Evolutionary conservation across 106 monocot genomes (phyloP).

Genomic region (Dactylorhiza incarnata): DNA sequence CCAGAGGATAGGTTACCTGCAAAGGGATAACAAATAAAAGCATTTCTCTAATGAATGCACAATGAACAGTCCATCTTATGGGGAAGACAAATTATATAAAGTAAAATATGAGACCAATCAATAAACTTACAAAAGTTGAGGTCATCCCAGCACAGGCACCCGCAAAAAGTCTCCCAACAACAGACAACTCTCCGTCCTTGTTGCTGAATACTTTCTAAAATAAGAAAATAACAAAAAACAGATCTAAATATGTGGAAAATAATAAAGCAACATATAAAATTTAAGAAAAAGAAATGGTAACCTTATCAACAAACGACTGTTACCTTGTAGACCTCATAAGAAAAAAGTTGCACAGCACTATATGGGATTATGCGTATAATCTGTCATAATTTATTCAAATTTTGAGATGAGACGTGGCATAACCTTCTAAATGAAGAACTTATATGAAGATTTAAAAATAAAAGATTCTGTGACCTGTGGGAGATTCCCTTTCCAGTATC

Average conservation of each 20-base stretch:
- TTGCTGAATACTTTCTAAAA: conserved; percentile 74
- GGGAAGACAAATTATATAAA: neutral
- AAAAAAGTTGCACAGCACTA: conserved; percentile 89
- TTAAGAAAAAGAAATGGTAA: neutral
- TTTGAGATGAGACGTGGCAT: neutral
- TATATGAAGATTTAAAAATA: neutral
- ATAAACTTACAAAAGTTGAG: conserved; percentile 76
- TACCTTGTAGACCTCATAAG: conserved; percentile 98
- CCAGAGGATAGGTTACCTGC: conserved; percentile 93
- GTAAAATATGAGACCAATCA: neutral
- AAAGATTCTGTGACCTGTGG: conserved; percentile 56
- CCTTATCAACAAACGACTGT: neutral
- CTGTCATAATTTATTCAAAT: conserved; percentile 34
- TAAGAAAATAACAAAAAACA: conserved; percentile 6
- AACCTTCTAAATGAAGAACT: neutral
- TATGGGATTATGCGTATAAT: conserved; percentile 92
- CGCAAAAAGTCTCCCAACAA: conserved; percentile 79
- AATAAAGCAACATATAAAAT: neutral
- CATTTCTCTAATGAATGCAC: neutral
- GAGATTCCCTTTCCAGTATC: conserved; percentile 98
- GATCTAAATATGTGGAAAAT: neutral
- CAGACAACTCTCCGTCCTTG: conserved; percentile 73
- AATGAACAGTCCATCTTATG: neutral
- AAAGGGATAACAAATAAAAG: neutral
- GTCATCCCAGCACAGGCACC: conserved; percentile 99